These are phyloP conservation scores for Candida parachauliodes DNA, from an alignment of 805 yeast species.

Conservation along the genomic window DNA sequence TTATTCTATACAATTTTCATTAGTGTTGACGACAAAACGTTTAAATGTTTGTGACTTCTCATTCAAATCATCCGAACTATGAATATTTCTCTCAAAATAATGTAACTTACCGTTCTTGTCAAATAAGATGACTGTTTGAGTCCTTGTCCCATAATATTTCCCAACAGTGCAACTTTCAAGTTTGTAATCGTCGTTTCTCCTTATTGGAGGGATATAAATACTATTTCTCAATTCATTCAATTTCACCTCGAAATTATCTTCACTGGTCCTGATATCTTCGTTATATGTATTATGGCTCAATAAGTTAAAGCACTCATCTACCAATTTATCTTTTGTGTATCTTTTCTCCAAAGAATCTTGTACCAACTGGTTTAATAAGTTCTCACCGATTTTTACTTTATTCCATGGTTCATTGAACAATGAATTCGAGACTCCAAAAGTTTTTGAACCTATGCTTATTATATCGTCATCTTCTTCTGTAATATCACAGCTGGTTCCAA, in stretches of 20 bases:
- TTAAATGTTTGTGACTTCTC: conserved; percentile 5
- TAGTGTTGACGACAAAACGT: conserved; percentile 14
- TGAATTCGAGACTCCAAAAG: conserved; percentile 68
- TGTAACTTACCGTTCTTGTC: conserved; percentile 48
- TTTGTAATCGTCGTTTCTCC: conserved; percentile 7
- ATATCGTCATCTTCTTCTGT: conserved; percentile 4
- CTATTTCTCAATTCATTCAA: conserved; percentile 47
- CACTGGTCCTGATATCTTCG: conserved; percentile 10
- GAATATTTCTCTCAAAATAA: conserved; percentile 62
- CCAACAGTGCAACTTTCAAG: conserved; percentile 32
- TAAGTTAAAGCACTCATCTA: conserved; percentile 50
- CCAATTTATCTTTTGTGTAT: conserved; percentile 37
- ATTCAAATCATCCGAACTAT: conserved; percentile 37
- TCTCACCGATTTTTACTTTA: conserved; percentile 55
- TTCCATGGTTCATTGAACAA: conserved; percentile 70
- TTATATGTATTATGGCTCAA: conserved; percentile 45
- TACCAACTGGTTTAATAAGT: conserved; percentile 20
- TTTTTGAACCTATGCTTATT: conserved; percentile 21
- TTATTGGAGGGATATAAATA: conserved; percentile 70
- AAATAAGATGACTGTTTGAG: conserved; percentile 73
- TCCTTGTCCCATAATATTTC: conserved; percentile 76
- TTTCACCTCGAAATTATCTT: conserved; percentile 19
- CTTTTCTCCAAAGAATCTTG: conserved; percentile 13
- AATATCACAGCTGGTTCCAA: conserved; percentile 1
- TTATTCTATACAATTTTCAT: background rate